Evolutionary conservation across 441 rosid species (phyloP).

Genomic region (Daphne laureola): DNA sequence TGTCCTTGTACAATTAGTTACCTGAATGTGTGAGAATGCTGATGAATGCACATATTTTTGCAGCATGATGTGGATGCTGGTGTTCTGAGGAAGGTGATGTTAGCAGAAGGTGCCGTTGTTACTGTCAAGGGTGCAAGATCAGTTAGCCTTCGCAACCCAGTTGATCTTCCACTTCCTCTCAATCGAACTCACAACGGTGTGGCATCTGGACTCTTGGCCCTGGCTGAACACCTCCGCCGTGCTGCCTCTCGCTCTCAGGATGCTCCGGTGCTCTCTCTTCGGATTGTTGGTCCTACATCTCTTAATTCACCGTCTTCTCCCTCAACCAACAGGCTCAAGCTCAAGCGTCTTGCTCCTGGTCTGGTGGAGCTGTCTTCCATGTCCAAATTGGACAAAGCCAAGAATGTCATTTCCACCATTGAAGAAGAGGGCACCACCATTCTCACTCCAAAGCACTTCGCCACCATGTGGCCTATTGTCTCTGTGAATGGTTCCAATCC

Average conservation of each 20-base stretch:
- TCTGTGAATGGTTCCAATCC: conserved; percentile 71
- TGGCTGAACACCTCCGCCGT: conserved; percentile 73
- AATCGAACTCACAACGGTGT: conserved; percentile 49
- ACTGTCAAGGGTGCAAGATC: conserved; percentile 92
- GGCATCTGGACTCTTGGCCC: conserved; percentile 73
- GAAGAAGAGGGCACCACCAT: conserved; percentile 35
- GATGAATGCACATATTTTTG: conserved; percentile 8
- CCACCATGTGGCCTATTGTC: conserved; percentile 86
- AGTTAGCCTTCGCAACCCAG: conserved; percentile 73
- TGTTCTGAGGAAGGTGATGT: conserved; percentile 70
- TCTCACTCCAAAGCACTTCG: conserved; percentile 59
- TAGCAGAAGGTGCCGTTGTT: conserved; percentile 86
- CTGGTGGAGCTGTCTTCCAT: conserved; percentile 69
- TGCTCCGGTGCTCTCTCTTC: conserved; percentile 62
- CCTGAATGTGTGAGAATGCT: no score
- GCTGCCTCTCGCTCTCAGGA: conserved; percentile 33
- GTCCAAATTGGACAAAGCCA: conserved; percentile 26
- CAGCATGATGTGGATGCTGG: conserved; percentile 98
- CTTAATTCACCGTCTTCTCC: conserved; percentile 50
- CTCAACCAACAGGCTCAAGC: conserved; percentile 59
- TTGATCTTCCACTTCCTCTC: conserved; percentile 74
- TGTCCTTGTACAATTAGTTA: no score
- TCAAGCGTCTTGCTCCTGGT: conserved; percentile 89
- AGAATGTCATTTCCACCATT: conserved; percentile 27
- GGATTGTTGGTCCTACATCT: conserved; percentile 82